phyloP scores from a whole-genome alignment of 768 basidiomycete species.

The Russula abietina region DNA sequence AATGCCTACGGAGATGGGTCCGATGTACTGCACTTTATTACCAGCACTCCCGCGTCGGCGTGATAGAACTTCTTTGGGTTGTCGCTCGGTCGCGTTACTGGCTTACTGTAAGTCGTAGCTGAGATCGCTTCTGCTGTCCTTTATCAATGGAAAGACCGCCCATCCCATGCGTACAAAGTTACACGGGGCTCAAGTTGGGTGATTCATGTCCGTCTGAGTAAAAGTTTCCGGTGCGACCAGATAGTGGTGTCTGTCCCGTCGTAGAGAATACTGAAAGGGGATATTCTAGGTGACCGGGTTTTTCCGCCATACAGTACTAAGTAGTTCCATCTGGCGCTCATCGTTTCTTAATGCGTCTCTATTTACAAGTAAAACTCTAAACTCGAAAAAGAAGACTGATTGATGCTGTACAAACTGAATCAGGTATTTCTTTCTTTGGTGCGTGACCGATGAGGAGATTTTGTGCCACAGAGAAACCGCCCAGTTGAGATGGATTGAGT shows the following conservation, averaged over 20 bases:
- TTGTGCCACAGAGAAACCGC: not conserved
- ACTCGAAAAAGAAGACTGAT: not conserved
- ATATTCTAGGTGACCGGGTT: no score
- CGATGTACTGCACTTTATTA: slow-evolving; percentile 52
- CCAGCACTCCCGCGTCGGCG: not conserved
- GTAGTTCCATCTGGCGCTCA: no score
- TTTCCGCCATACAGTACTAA: no score
- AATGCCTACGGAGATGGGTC: slow-evolving; percentile 57
- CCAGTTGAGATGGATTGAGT: not conserved
- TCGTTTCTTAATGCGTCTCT: no score
- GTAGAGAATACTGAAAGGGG: no score
- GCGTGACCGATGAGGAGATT: not conserved
- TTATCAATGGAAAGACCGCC: not conserved
- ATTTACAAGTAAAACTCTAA: not conserved
- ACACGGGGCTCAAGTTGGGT: no score
- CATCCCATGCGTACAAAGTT: not conserved
- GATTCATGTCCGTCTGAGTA: no score
- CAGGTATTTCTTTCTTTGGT: no score
- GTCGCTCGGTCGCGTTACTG: no score
- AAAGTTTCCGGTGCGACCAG: no score
- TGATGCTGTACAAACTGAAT: no score
- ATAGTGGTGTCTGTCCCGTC: no score
- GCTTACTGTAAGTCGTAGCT: not conserved
- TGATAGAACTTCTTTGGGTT: not conserved
- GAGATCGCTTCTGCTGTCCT: not conserved